Evolutionary conservation across 176 grass and related monocot genomes (phyloP).

Genomic region (Dendrocalamus sinicus): DNA sequence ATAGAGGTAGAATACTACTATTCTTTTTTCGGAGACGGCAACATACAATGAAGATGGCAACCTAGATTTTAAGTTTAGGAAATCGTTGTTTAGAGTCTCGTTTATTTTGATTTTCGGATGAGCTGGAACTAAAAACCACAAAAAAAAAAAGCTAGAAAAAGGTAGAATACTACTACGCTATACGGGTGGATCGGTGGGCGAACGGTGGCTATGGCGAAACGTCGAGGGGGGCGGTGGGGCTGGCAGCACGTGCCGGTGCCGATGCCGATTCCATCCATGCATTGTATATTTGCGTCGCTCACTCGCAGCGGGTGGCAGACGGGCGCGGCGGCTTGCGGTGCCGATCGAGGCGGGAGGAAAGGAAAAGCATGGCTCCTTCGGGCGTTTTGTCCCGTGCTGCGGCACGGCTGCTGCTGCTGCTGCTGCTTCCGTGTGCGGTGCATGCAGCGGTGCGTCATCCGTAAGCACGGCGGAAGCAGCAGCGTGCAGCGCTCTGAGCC

Average conservation of each 20-base stretch:
- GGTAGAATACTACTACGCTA: no score
- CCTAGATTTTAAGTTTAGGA: no score
- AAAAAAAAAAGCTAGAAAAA: no score
- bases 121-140: no score
- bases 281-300: background rate
- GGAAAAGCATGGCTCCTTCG: background rate
- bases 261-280: background rate
- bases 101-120: no score
- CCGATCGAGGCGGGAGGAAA: background rate
- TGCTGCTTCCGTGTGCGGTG: background rate
- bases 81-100: no score
- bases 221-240: slow-evolving; percentile 4
- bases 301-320: background rate
- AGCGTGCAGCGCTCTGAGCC: background rate
- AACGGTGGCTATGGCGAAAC: slow-evolving; percentile 19
- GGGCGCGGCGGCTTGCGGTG: background rate
- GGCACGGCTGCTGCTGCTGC: background rate
- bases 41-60: no score
- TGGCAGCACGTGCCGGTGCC: slow-evolving; percentile 27
- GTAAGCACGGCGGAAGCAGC: background rate
- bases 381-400: background rate
- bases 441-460: slow-evolving; percentile 2
- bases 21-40: no score
- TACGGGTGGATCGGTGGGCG: slow-evolving; percentile 5
- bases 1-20: no score